Conservation (phyloP, 228 moss, liverwort and hornwort species). For the Sphagnum magellanicum region DNA sequence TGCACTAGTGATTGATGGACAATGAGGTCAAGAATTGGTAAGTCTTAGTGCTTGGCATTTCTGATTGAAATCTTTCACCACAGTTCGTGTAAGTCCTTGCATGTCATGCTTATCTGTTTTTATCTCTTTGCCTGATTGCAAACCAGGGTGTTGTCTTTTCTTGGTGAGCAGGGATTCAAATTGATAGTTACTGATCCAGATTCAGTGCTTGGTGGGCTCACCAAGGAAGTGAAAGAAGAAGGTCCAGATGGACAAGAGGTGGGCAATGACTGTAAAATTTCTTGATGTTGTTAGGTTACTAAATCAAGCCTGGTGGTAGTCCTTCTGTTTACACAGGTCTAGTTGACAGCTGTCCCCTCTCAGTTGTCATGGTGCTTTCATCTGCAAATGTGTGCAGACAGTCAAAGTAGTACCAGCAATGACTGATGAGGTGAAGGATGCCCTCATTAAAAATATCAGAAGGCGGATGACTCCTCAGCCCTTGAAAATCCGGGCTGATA, state of each 20-base stretch:
- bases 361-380: too few relatives aligned
- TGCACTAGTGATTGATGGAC: too few relatives aligned
- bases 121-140: neutral
- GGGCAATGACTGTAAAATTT: neutral
- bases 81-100: too few relatives aligned
- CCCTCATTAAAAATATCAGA: constrained; percentile 88
- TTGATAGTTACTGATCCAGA: constrained; percentile 87
- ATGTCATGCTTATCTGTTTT: neutral
- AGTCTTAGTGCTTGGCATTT: too few relatives aligned
- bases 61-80: too few relatives aligned
- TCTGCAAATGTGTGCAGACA: constrained; percentile 17
- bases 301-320: too few relatives aligned
- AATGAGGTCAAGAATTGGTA: too few relatives aligned
- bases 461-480: constrained; percentile 98
- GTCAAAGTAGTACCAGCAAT: constrained; percentile 75
- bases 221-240: constrained; percentile 70
- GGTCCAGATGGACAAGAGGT: constrained; percentile 52
- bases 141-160: neutral
- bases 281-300: too few relatives aligned
- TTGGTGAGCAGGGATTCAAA: constrained; percentile 68
- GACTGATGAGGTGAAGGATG: constrained; percentile 83
- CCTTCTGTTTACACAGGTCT: too few relatives aligned
- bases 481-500: constrained; percentile 94
- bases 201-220: constrained; percentile 68
- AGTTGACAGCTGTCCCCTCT: too few relatives aligned